Evolutionary conservation across 768 basidiomycete species (phyloP).

Genomic region (Rhodotorula taiwanensis): DNA sequence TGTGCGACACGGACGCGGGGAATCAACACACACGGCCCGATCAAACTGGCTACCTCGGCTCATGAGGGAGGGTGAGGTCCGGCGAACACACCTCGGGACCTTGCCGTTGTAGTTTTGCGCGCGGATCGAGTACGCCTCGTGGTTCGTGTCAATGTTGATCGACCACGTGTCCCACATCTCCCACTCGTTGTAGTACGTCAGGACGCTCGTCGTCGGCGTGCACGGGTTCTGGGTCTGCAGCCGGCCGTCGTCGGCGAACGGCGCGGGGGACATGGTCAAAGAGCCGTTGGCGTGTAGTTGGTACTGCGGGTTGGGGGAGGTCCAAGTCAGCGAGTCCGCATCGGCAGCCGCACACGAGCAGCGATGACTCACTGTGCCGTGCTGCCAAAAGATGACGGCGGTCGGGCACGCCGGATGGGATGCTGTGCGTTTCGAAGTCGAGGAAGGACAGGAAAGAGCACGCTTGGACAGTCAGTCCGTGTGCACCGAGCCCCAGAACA

Average conservation of each 20-base stretch:
- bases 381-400: constrained; percentile 80
- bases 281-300: constrained; percentile 63
- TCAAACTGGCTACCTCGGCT: background rate
- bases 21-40: no score
- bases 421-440: no score
- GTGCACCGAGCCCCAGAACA: no score
- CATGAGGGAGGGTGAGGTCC: background rate
- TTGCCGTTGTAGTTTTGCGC: constrained; percentile 75
- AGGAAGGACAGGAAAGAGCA: no score
- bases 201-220: constrained; percentile 76
- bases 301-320: constrained; percentile 46
- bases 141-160: constrained; percentile 59
- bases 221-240: constrained; percentile 95
- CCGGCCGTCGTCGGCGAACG: constrained; percentile 72
- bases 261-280: constrained; percentile 57
- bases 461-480: no score
- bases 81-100: constrained; percentile 48
- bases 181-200: constrained; percentile 72
- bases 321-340: background rate
- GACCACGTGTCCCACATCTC: constrained; percentile 62
- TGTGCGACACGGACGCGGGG: background rate
- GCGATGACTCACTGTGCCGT: constrained; percentile 54
- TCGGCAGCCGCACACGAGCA: no score
- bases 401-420: constrained; percentile 80
- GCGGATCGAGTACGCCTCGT: constrained; percentile 58